Evolutionary conservation across 306 rosid genomes (phyloP).

Genomic region (Trifolium pratense): DNA sequence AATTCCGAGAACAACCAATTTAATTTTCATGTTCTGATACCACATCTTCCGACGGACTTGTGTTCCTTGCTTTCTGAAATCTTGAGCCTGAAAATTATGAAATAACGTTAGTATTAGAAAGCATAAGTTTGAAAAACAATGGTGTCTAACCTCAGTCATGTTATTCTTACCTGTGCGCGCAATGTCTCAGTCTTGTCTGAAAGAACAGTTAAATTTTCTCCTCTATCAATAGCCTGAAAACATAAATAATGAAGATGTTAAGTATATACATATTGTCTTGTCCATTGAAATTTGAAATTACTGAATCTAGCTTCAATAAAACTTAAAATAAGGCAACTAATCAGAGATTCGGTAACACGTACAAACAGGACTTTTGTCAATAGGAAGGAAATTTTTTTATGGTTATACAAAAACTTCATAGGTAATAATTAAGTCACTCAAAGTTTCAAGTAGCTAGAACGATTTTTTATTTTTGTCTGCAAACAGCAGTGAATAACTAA

Average conservation of each 20-base stretch:
- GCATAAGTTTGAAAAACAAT: neutral
- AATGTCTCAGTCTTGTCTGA: constrained; percentile 77
- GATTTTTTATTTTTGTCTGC: neutral
- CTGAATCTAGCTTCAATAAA: constrained; percentile 13
- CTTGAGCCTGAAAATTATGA: constrained; percentile 67
- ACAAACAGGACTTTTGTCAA: neutral
- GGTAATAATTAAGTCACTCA: neutral
- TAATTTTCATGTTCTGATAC: constrained; percentile 96
- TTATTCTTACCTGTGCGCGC: constrained; percentile 61
- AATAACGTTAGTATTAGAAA: constrained; percentile 33
- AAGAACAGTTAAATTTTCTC: constrained; percentile 76
- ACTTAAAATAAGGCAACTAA: constrained; percentile 15
- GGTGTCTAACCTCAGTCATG: constrained; percentile 10
- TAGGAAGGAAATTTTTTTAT: neutral
- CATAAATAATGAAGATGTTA: constrained; percentile 16
- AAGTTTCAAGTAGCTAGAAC: neutral
- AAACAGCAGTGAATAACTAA: neutral
- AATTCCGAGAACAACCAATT: constrained; percentile 80
- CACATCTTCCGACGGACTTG: constrained; percentile 81
- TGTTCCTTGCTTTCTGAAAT: constrained; percentile 69
- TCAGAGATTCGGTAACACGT: neutral
- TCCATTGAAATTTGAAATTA: constrained; percentile 1
- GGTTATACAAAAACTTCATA: neutral
- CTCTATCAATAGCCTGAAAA: constrained; percentile 77
- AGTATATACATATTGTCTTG: neutral